These are phyloP conservation scores for Cupressus sempervirens DNA, from an alignment of 75 land plant species.

Conservation along the genomic window DNA sequence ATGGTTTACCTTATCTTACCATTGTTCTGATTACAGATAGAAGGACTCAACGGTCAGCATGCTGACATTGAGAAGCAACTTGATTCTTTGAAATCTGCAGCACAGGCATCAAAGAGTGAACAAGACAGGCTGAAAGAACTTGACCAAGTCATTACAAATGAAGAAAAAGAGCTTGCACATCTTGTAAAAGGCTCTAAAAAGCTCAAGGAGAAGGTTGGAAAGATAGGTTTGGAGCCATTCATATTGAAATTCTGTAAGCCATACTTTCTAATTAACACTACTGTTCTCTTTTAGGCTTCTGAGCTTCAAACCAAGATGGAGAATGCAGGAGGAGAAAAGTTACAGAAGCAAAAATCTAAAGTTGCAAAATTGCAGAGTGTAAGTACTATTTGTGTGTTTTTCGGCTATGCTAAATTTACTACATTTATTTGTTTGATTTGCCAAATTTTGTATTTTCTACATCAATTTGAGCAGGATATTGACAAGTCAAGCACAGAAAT, in stretches of 20 bases:
- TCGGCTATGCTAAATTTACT: not conserved
- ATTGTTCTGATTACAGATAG: constrained; percentile 44
- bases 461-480: constrained; percentile 51
- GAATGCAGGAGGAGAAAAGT: constrained; percentile 87
- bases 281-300: constrained; percentile 40
- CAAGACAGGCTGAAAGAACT: constrained; percentile 59
- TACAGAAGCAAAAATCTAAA: constrained; percentile 63
- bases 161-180: constrained; percentile 53
- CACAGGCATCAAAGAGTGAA: constrained; percentile 63
- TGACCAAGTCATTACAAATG: constrained; percentile 42
- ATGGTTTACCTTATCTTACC: constrained; percentile 4
- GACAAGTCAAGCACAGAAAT: constrained; percentile 76
- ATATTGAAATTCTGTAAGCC: not conserved
- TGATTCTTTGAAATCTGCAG: constrained; percentile 56
- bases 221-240: not conserved
- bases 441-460: not conserved
- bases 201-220: constrained; percentile 65
- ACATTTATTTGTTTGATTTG: not conserved
- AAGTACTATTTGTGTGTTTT: constrained; percentile 17
- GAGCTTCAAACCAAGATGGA: constrained; percentile 85
- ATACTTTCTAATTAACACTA: not conserved
- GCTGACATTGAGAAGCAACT: constrained; percentile 63
- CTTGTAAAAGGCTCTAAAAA: constrained; percentile 58
- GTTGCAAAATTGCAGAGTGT: constrained; percentile 80
- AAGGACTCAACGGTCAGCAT: constrained; percentile 58